Base-by-base conservation (phyloP, 805 yeast genomes). In the Candida tibetensis region DNA sequence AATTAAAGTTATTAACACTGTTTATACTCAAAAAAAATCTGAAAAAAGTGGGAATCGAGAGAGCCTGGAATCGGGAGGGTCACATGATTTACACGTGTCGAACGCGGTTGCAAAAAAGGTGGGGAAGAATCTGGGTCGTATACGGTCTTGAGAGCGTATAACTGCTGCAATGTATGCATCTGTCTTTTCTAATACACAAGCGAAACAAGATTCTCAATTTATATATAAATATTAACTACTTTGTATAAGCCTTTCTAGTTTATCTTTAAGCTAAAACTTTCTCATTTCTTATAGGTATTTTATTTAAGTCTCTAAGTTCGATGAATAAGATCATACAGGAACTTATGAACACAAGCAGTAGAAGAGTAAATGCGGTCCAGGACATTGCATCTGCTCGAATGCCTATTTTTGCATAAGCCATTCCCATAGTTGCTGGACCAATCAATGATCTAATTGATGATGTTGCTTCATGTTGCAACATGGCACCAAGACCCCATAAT, bases 401-500 rank as follows among this genome's bases (percentile, higher is more conserved):
- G 3, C 87, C 87, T 7, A 53, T 53, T 13, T 53, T 46, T 1
- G 73, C 76, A 9, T 52, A 40, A 0, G 81, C 53, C 9, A 76
- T 65, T 0, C 66, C 60, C 73, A 79, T 66, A 14, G 82, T 76
- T 9, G 82, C 69, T 1, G 64, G 57, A 2, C 71, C 69, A 0
- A 77, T 66, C 22, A 80, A 51, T n/a, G 53, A 47, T 5, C 52
- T 48, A 4, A 75, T 69, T 2, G 81, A 60, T 27, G 62, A 62
- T 0, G 71, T 66, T 0, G 83, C 82, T 35, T 80, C 77, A 48
- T 77, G 79, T 34, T 72, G 72, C 65, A 84, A 72, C 75, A 81
- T 79, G 1, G 85, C 66, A 2, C 85, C 85, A 19, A 79, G 57
- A 0, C 84, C 85, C 83, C 85, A 80, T 2, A 79, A 30, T 3